Conservation (phyloP, 176 grass and related monocot genomes). For the Panicum miliaceum region DNA sequence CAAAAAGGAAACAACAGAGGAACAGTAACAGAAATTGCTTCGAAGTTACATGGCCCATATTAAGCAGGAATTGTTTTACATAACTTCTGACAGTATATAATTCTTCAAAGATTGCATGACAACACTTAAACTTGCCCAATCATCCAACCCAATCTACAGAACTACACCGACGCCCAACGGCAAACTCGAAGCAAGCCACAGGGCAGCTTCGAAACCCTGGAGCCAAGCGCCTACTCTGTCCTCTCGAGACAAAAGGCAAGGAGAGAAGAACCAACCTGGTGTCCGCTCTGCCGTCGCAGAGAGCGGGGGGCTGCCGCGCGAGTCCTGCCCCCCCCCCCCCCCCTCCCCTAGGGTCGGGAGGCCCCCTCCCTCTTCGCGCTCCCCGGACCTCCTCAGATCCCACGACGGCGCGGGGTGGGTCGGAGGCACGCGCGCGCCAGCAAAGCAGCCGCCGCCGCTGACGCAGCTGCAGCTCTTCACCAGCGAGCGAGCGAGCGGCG, state of each 20-base stretch:
- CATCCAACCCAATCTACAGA: slow-evolving; percentile 13
- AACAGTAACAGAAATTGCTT: neutral
- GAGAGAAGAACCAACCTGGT: slow-evolving; percentile 33
- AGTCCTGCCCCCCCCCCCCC: neutral
- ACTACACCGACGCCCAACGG: neutral
- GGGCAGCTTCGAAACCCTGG: neutral
- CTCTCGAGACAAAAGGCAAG: neutral
- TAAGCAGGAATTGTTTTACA: neutral
- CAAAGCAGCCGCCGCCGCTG: neutral
- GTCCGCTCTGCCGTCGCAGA: neutral
- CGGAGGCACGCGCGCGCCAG: neutral
- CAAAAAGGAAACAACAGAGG: neutral
- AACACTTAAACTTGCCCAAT: neutral
- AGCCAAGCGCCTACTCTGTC: neutral
- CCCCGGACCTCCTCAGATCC: neutral
- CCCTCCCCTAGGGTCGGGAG: neutral
- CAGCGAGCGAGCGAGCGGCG: slow-evolving; percentile 12
- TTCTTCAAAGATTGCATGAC: slow-evolving; percentile 22
- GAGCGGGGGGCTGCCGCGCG: neutral
- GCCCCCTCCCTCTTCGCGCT: slow-evolving; percentile 11
- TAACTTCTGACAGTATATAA: neutral
- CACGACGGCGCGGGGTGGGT: neutral
- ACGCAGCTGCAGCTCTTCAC: slow-evolving; percentile 23
- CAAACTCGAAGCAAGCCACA: neutral
- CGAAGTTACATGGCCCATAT: neutral